Evolutionary conservation across 83 land plant species (phyloP).

Genomic region (Thuja plicata): DNA sequence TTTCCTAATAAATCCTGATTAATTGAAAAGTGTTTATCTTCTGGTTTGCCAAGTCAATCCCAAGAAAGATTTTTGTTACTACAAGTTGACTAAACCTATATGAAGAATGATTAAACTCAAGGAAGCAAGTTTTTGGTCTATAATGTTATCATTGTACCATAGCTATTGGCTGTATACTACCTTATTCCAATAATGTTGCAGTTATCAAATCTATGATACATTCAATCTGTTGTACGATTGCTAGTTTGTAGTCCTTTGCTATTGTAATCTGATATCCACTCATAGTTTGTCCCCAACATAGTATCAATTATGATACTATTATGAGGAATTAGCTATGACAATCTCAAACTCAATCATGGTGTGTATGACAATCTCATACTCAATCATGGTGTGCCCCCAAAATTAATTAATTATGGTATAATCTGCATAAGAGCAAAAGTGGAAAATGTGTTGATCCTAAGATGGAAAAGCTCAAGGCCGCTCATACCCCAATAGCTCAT

Average conservation of each 20-base stretch:
- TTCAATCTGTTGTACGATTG: background rate
- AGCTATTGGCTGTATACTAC: background rate
- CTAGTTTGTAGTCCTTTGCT: background rate
- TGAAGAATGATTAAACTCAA: background rate
- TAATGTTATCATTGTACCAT: background rate
- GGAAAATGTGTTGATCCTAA: background rate
- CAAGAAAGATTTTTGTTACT: no score
- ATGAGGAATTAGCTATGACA: no score
- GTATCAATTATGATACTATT: no score
- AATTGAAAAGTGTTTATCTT: no score
- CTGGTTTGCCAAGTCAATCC: no score
- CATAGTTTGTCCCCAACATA: background rate
- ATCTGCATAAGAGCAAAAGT: background rate
- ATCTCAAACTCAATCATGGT: background rate
- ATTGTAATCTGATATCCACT: background rate
- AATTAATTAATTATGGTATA: background rate
- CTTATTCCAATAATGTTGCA: no score
- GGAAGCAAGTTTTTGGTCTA: background rate
- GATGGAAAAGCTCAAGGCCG: background rate
- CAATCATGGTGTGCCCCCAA: background rate
- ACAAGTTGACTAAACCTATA: background rate
- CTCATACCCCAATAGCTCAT: background rate
- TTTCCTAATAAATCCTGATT: no score
- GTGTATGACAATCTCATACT: background rate
- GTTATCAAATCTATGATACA: background rate